A percentile compares a stretch with the other conserved stretches of the same genome.
Evolutionary conservation across 148 eudicot genomes (phyloP).

Genomic region (Rhododendron williamsianum): DNA sequence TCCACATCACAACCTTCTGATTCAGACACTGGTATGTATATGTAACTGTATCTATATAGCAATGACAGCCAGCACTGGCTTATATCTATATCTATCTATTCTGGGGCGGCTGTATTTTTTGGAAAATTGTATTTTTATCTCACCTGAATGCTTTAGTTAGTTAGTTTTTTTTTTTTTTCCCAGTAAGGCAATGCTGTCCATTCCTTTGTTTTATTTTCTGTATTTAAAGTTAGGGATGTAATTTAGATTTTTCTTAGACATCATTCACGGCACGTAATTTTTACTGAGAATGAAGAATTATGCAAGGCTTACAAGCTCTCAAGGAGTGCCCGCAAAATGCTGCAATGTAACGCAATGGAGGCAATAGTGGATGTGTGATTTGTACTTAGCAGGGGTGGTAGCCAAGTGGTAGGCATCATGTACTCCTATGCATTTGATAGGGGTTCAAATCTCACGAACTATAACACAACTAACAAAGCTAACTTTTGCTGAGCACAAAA

Average conservation of each 20-base stretch:
- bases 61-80: neutral
- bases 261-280: neutral
- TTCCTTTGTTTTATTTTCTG: neutral
- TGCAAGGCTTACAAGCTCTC: neutral
- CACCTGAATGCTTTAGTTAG: neutral
- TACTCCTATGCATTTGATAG: too few relatives aligned
- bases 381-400: too few relatives aligned
- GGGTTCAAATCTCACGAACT: too few relatives aligned
- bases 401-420: too few relatives aligned
- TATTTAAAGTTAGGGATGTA: neutral
- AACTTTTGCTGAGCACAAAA: too few relatives aligned
- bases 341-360: neutral
- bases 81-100: too few relatives aligned
- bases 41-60: too few relatives aligned
- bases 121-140: neutral
- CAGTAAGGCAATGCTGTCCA: neutral
- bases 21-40: constrained; percentile 33
- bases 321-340: neutral
- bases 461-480: too few relatives aligned
- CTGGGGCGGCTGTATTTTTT: too few relatives aligned
- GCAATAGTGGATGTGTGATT: neutral
- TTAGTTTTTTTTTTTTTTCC: neutral
- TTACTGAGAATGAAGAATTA: neutral
- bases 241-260: neutral
- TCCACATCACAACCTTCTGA: constrained; percentile 47